phyloP scores from a whole-genome alignment of 441 rosid species.

The Corymbia calophylla region DNA sequence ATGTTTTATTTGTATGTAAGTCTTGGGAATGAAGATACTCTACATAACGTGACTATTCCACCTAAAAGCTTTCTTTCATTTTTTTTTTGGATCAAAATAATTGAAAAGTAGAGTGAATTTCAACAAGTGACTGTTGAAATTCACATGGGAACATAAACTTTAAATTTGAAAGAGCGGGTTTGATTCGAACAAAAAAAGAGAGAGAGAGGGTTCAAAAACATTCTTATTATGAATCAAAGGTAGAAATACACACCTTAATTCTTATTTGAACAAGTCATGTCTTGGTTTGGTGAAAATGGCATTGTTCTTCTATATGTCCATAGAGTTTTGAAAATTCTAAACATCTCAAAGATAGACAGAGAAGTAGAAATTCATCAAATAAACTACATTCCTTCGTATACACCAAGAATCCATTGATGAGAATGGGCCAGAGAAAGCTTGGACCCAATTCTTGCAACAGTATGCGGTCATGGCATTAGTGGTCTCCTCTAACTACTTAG shows the following conservation, averaged over 20 bases:
- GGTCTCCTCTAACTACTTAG: neutral
- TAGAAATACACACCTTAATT: neutral
- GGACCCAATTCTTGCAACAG: neutral
- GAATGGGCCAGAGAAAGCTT: neutral
- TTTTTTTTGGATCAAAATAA: neutral
- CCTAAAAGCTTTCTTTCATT: neutral
- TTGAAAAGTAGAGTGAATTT: neutral
- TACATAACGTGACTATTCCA: neutral
- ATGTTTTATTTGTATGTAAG: neutral
- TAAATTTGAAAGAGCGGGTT: neutral
- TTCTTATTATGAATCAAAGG: neutral
- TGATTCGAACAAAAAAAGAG: neutral
- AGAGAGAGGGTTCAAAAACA: neutral
- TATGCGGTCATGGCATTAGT: neutral
- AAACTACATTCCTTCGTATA: neutral
- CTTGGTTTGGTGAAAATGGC: neutral
- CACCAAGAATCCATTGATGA: neutral
- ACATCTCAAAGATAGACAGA: neutral
- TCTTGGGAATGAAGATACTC: neutral
- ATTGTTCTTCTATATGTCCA: neutral
- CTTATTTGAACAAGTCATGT: neutral
- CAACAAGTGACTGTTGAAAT: neutral
- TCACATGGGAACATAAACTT: neutral
- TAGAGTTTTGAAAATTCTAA: neutral
- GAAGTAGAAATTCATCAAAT: neutral